Evolutionary conservation across 148 eudicot genomes (phyloP).

Genomic region (Silene conica): DNA sequence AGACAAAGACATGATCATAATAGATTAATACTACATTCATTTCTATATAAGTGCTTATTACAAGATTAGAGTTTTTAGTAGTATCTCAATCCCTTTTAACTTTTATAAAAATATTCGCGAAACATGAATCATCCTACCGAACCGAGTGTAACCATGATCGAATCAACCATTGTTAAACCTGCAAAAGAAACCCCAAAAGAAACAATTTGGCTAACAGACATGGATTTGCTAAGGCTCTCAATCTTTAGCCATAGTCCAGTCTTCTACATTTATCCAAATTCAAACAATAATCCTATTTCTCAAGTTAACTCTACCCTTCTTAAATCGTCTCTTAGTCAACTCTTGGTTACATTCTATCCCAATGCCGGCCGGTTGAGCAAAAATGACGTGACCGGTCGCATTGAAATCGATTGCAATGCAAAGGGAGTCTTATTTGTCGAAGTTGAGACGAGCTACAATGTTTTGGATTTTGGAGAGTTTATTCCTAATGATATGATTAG

Average conservation of each 20-base stretch:
- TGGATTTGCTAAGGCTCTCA: constrained; percentile 21
- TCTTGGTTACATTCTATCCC: constrained; percentile 34
- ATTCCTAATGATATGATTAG: constrained; percentile 37
- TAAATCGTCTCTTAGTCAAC: constrained; percentile 20
- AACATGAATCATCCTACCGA: no score
- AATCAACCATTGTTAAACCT: no score
- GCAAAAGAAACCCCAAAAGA: constrained; percentile 21
- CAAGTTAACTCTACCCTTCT: not conserved
- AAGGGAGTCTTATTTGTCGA: constrained; percentile 30
- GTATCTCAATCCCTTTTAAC: no score
- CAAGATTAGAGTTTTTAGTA: no score
- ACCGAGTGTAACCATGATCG: no score
- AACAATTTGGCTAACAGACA: constrained; percentile 27
- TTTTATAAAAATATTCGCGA: no score
- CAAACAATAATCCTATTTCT: no score
- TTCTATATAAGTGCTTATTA: no score
- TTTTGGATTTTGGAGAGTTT: constrained; percentile 53
- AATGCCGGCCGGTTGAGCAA: constrained; percentile 23
- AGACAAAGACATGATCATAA: no score
- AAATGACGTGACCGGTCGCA: constrained; percentile 8
- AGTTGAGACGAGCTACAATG: constrained; percentile 22
- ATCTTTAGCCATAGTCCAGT: not conserved
- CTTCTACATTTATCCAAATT: not conserved
- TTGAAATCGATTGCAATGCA: constrained; percentile 34
- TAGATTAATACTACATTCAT: no score